Evolutionary conservation across 257 asterid genomes (phyloP).

Genomic region (Coffea eugenioides): DNA sequence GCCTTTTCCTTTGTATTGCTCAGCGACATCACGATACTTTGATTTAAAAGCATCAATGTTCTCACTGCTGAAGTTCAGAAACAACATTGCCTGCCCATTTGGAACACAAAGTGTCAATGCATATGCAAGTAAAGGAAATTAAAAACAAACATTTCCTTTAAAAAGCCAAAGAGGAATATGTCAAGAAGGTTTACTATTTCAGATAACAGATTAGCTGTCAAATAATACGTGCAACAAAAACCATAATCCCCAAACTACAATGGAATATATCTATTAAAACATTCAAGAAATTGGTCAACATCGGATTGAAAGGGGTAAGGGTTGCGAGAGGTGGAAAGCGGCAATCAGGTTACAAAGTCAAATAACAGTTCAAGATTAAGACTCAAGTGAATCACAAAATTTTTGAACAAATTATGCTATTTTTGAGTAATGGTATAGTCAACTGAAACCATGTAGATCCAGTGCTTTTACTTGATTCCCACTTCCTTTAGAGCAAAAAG

Average conservation of each 20-base stretch:
- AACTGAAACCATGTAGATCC: neutral
- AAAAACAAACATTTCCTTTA: conserved; percentile 1
- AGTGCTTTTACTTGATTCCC: neutral
- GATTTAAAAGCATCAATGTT: conserved; percentile 63
- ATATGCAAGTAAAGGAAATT: neutral
- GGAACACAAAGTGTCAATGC: conserved; percentile 5
- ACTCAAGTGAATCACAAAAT: neutral
- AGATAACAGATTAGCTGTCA: neutral
- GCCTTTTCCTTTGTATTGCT: conserved; percentile 59
- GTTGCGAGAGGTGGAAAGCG: neutral
- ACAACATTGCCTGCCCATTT: conserved; percentile 76
- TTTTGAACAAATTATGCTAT: neutral
- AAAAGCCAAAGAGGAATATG: conserved; percentile 8
- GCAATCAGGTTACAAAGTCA: neutral
- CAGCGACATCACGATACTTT: conserved; percentile 68
- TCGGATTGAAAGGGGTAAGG: neutral
- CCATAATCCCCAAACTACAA: neutral
- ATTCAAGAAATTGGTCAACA: neutral
- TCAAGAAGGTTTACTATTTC: neutral
- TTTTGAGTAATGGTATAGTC: neutral
- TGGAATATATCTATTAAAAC: neutral
- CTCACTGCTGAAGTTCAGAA: conserved; percentile 56
- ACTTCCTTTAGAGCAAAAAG: neutral
- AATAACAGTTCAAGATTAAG: neutral
- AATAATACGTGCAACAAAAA: neutral